Base-by-base conservation (phyloP, 2,329 filamentous ascomycete species). In the Aspergillus alliaceus region DNA sequence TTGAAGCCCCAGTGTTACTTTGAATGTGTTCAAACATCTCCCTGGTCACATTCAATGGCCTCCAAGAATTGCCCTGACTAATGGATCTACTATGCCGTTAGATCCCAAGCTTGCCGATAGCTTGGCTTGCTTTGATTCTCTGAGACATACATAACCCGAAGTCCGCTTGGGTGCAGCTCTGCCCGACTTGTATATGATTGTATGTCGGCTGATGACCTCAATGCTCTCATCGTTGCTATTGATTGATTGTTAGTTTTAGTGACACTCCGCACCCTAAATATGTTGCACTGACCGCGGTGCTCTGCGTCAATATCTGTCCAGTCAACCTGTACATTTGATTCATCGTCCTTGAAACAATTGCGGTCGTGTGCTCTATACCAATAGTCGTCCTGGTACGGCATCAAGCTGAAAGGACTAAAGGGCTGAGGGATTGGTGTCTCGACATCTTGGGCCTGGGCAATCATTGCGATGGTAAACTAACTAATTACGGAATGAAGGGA, bases 31-130 rank as follows among this genome's bases (percentile, higher is more conserved):
- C 42, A 14, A 72, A 58, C 61, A 71, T 67, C 0, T 61, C 46
- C 15, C 48, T 50, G 1, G 58, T 69, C 14, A 66, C 57, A n/a
- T 68, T 62, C 12, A 71, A 55, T 4, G 66, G 63, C n/a, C 61
- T 55, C 62, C 64, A 69, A 1, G 67, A 69, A 31, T 67, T 69
- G 12, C 42, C 47, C 46, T 70, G 67, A 39, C 57, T 64, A 50
- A 71, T 62, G 15, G 67, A 70, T 61, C 66, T 70, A 40, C 4
- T 12, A 42, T 14, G 44, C 25, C 22, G 27, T 54, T 54, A 50
- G 48, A 47, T 9, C 3, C 9, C 27, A n/a, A n/a, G n/a, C n/a
- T n/a, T n/a, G n/a, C n/a, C 8, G 22, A n/a, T 8, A 8, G 6
- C 18, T 34, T 8, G 31, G n/a, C 7, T 24, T 18, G 18, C 18